Evolutionary conservation across 805 yeast species (phyloP), one percentile per base, ranked within the genome.

Genomic region (Metschnikowia drakensbergensis): DNA sequence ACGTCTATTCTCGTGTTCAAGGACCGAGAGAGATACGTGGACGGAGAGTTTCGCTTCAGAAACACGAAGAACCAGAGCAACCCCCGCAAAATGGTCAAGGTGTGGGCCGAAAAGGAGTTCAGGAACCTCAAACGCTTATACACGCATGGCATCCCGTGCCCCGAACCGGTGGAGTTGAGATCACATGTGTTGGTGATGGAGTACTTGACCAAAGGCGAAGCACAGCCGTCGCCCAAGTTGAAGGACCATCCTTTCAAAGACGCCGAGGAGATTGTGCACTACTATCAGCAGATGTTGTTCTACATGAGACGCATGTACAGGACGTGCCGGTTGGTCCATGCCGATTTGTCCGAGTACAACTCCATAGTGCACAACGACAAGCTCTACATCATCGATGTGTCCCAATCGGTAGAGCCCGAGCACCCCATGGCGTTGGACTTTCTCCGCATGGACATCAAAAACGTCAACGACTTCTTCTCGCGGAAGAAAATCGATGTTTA

Each of bases 61-160:
- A 86, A 88, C 62, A 77, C 88, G 5, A 88, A 92, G 58, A 80
- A 77, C 49, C 90, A 88, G 59, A 89, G 90, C 55, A 94, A 94
- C 62, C 98, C 98, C 7, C 77, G 99, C 61, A 92, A 92, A 63
- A 92, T 94, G 97, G 96, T 94, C 53, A 89, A 88, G 65, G 79
- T 91, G 25, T 94, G 99, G 99, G 98, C 99, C 0, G 99, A 94
- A 65, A 94, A 94, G 63, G 99, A 94, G 69, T 92, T 91, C 57
- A 72, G 99, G 48, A 94, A 94, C 63, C 75, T 94, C 66, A 92
- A 88, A 65, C 78, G 99, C 61, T 74, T 94, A 22, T 72, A 86
- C 64, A 63, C 77, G 40, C 77, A 83, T 48, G 96, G 96, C 0
- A 86, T 94, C 32, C 94, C 96, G n/a, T 85, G 89, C 35, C 99